Evolutionary conservation across 73 alveolate species (phyloP).

Genomic region (Durusdinium trenchii): DNA sequence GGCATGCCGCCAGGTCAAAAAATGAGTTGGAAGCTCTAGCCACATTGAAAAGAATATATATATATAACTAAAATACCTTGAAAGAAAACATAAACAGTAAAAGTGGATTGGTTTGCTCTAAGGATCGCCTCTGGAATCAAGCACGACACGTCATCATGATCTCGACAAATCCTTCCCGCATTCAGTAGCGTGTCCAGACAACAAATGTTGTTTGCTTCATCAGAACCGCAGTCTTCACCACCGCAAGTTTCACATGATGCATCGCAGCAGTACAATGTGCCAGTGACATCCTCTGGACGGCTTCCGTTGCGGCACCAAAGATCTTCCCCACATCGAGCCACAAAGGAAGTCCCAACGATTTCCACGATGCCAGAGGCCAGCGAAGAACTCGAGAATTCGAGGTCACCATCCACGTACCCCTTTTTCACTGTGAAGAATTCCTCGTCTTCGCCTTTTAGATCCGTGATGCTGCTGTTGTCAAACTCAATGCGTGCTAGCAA

Average conservation of each 20-base stretch:
- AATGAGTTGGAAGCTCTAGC: too few relatives aligned
- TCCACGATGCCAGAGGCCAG: conserved; percentile 24
- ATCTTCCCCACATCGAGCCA: conserved; percentile 86
- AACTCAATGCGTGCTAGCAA: conserved; percentile 76
- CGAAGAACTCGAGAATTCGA: conserved; percentile 59
- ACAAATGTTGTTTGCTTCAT: conserved; percentile 59
- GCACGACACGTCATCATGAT: conserved; percentile 74
- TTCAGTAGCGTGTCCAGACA: conserved; percentile 69
- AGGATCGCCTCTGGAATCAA: conserved; percentile 65
- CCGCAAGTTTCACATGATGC: conserved; percentile 60
- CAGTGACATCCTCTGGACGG: conserved; percentile 22
- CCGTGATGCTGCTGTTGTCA: conserved; percentile 73
- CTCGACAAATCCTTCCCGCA: conserved; percentile 83
- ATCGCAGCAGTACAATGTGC: conserved; percentile 65
- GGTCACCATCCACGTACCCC: conserved; percentile 84
- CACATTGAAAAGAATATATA: too few relatives aligned
- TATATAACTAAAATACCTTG: too few relatives aligned
- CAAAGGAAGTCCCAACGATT: conserved; percentile 71
- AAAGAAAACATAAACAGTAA: too few relatives aligned
- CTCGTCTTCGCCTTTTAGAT: conserved; percentile 36
- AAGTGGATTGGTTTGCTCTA: neutral
- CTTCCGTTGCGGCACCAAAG: conserved; percentile 58
- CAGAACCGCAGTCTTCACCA: neutral
- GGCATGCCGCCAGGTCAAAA: too few relatives aligned
- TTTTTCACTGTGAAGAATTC: conserved; percentile 59